phyloP scores from a whole-genome alignment of 2,329 filamentous ascomycete species.

The Elsinoe arachidis region DNA sequence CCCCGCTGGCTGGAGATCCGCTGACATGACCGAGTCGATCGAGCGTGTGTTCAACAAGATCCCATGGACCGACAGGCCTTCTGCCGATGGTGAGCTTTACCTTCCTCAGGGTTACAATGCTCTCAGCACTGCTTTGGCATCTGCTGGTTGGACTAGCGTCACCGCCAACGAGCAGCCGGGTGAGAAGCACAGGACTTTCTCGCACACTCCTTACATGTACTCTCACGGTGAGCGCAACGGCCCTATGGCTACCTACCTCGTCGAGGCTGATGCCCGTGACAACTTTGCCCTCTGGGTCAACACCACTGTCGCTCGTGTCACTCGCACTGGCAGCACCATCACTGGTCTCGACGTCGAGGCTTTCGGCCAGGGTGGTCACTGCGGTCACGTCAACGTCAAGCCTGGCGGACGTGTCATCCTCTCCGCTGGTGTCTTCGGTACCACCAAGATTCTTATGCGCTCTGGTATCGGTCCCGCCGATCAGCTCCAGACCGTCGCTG shows the following conservation, averaged over 20 bases:
- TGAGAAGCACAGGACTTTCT: conserved; percentile 57
- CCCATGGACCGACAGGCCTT: conserved; percentile 58
- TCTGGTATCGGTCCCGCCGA: conserved; percentile 57
- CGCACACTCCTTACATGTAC: conserved; percentile 60
- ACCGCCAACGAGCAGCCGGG: conserved; percentile 51
- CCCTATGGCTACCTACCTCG: conserved; percentile 63
- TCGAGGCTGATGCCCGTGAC: conserved; percentile 47
- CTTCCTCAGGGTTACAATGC: conserved; percentile 58
- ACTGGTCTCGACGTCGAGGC: conserved; percentile 62
- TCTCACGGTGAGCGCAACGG: conserved; percentile 57
- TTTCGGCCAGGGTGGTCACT: conserved; percentile 44
- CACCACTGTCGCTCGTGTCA: conserved; percentile 58
- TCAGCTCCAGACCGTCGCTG: conserved; percentile 38
- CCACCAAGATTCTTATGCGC: conserved; percentile 58
- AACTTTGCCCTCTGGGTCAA: conserved; percentile 62
- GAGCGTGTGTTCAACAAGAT: conserved; percentile 60
- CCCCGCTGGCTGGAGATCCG: conserved; percentile 60
- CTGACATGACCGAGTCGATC: conserved; percentile 52
- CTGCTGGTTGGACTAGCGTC: conserved; percentile 55
- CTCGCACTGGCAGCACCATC: conserved; percentile 52
- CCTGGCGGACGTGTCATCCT: conserved; percentile 56
- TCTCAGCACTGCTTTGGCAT: conserved; percentile 49
- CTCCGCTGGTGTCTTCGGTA: conserved; percentile 61
- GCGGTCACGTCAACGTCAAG: conserved; percentile 53
- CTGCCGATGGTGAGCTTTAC: conserved; percentile 57